These are phyloP conservation scores for Boehmeria nivea DNA, from an alignment of 306 rosid species.

Conservation along the genomic window DNA sequence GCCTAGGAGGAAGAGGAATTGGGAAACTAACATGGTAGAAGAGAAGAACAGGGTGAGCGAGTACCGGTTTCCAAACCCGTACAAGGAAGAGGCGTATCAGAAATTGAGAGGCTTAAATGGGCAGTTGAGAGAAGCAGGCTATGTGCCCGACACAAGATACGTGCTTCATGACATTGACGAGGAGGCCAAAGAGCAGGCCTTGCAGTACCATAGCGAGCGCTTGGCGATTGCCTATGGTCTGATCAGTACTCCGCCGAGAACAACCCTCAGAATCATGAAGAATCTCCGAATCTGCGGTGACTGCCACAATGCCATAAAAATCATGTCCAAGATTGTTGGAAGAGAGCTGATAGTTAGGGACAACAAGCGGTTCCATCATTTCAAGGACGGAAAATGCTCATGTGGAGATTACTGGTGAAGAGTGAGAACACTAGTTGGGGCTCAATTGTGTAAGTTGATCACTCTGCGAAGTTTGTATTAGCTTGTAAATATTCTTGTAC, in stretches of 20 bases:
- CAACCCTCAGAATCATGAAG: conserved; percentile 90
- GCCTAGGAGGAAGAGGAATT: conserved; percentile 50
- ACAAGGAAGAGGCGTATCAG: conserved; percentile 44
- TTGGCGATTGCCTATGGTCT: conserved; percentile 92
- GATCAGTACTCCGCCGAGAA: conserved; percentile 92
- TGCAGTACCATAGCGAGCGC: conserved; percentile 87
- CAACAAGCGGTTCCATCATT: conserved; percentile 93
- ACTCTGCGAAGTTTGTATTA: background rate
- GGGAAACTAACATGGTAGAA: conserved; percentile 68
- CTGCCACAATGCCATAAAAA: conserved; percentile 89
- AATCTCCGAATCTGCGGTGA: conserved; percentile 93
- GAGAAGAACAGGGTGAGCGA: conserved; percentile 58
- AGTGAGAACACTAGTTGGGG: conserved; percentile 17
- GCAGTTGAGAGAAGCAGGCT: conserved; percentile 85
- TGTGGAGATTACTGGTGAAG: conserved; percentile 89
- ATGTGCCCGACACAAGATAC: conserved; percentile 90
- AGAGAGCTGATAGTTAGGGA: conserved; percentile 92
- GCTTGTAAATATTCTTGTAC: conserved; percentile 8
- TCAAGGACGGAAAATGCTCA: conserved; percentile 80
- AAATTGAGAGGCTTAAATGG: conserved; percentile 65
- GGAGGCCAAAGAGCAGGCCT: conserved; percentile 86
- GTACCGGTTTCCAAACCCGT: conserved; percentile 37
- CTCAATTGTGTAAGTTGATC: conserved; percentile 4
- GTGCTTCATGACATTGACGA: conserved; percentile 90
- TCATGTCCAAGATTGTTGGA: conserved; percentile 85